Conservation (phyloP, 805 yeast genomes). For the Saccharomycopsis fibuligera region DNA sequence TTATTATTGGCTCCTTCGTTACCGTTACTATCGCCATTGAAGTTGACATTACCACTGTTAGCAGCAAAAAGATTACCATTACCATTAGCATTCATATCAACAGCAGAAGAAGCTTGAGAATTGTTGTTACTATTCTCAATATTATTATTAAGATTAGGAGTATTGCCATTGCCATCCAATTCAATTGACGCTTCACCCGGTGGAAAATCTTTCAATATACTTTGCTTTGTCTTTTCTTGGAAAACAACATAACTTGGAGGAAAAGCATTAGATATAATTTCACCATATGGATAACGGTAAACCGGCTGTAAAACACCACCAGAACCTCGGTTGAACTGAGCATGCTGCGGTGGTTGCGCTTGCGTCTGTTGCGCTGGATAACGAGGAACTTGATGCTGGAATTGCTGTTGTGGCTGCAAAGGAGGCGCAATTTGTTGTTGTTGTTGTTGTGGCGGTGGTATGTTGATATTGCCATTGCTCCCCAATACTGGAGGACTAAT, state of each 20-base stretch:
- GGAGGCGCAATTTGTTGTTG: neutral
- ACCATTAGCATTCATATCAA: neutral
- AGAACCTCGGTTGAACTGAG: too few relatives aligned
- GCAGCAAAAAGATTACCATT: too few relatives aligned
- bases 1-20: too few relatives aligned
- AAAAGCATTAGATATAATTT: conserved; percentile 8
- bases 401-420: neutral
- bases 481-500: too few relatives aligned
- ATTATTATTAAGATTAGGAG: neutral
- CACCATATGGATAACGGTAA: conserved; percentile 15
- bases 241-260: conserved; percentile 13
- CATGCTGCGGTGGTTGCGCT: neutral
- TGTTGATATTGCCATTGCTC: too few relatives aligned
- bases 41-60: too few relatives aligned
- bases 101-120: neutral
- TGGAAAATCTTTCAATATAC: conserved; percentile 7
- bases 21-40: too few relatives aligned
- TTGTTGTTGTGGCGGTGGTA: too few relatives aligned
- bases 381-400: neutral
- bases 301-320: too few relatives aligned
- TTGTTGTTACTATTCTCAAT: neutral
- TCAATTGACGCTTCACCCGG: neutral
- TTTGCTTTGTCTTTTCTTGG: conserved; percentile 2
- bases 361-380: neutral
- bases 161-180: too few relatives aligned